Evolutionary conservation across 176 grass and related monocot species (phyloP).

Genomic region (Ananas comosus): DNA sequence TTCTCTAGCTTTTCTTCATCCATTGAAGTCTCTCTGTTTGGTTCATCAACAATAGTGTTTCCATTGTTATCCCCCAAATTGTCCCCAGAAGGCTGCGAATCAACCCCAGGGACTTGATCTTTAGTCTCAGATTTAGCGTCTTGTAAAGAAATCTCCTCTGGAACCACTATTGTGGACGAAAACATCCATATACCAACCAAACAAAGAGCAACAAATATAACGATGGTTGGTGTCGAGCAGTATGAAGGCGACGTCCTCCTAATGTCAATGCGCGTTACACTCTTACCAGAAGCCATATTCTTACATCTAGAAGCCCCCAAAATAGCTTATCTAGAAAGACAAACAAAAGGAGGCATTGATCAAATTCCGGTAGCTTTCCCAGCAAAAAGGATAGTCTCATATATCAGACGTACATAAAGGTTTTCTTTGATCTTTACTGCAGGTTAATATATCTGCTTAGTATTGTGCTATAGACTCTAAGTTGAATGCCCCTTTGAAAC

Average conservation of each 20-base stretch:
- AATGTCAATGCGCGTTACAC: slow-evolving; percentile 19
- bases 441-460: too few relatives aligned
- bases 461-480: too few relatives aligned
- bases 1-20: background rate
- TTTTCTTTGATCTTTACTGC: too few relatives aligned
- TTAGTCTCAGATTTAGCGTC: slow-evolving; percentile 23
- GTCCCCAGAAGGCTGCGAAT: slow-evolving; percentile 17
- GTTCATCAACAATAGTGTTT: slow-evolving; percentile 1
- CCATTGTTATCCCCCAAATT: slow-evolving; percentile 7
- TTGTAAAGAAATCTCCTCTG: slow-evolving; percentile 45
- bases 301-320: background rate
- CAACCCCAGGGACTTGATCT: slow-evolving; percentile 8
- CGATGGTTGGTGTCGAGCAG: slow-evolving; percentile 32
- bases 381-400: too few relatives aligned
- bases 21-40: background rate
- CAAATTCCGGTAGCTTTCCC: background rate
- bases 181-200: slow-evolving; percentile 66
- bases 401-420: too few relatives aligned
- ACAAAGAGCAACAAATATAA: slow-evolving; percentile 58
- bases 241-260: slow-evolving; percentile 29
- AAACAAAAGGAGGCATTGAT: background rate
- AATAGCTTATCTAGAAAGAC: background rate
- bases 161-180: slow-evolving; percentile 53
- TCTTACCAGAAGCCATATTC: slow-evolving; percentile 42
- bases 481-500: too few relatives aligned